A percentile compares a stretch with the other conserved stretches of the same genome.
Conservation (phyloP, 2,329 filamentous ascomycete genomes). For the Bimuria novae-zelandiae region DNA sequence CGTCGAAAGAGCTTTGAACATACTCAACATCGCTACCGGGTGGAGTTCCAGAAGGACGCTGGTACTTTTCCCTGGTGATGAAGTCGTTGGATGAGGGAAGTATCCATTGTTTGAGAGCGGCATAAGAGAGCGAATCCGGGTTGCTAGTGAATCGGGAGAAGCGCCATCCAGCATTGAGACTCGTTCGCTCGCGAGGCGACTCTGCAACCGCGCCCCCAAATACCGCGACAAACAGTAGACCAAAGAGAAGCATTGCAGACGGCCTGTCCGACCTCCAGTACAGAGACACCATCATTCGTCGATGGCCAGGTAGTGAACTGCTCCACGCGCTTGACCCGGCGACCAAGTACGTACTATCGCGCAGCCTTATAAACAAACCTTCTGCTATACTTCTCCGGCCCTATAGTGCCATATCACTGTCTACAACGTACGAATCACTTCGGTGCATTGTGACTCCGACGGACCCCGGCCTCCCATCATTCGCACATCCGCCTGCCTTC, state of each 20-base stretch:
- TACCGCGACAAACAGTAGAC: constrained; percentile 15
- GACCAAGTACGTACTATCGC: constrained; percentile 5
- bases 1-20: constrained; percentile 45
- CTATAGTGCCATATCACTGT: not conserved
- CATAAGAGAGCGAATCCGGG: constrained; percentile 46
- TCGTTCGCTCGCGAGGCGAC: constrained; percentile 33
- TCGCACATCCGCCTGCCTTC: not conserved
- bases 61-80: constrained; percentile 37
- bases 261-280: constrained; percentile 25
- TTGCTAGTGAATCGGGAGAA: constrained; percentile 46
- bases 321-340: not conserved
- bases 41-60: constrained; percentile 35
- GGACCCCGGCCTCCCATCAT: not conserved
- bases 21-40: constrained; percentile 40
- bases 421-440: not conserved
- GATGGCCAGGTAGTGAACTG: not conserved
- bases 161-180: constrained; percentile 46
- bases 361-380: not conserved
- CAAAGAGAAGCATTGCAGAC: constrained; percentile 13
- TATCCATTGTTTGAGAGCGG: constrained; percentile 49
- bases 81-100: constrained; percentile 50
- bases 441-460: constrained; percentile 2
- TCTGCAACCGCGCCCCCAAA: constrained; percentile 13
- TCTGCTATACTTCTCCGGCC: not conserved
- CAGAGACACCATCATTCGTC: not conserved